phyloP scores from a whole-genome alignment of 352 stramenopile genomes.

The Globisporangium apiculatum region DNA sequence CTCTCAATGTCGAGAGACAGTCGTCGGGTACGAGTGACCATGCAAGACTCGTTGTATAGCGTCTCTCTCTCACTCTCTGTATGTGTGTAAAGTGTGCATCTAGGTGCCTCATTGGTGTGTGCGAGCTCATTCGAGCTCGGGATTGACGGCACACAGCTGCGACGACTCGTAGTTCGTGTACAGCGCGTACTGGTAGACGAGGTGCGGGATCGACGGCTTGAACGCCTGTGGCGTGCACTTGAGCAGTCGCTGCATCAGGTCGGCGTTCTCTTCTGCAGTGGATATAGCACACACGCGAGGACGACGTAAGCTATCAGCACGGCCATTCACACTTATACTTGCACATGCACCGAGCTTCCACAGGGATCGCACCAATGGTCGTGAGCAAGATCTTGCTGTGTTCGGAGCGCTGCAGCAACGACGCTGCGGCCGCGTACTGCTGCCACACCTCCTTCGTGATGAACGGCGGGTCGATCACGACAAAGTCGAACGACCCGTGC shows the following conservation, averaged over 20 bases:
- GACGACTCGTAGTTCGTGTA: constrained; percentile 89
- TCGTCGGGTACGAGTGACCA: too few species aligned
- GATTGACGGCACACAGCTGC: constrained; percentile 53
- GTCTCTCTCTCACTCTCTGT: too few species aligned
- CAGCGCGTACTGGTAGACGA: constrained; percentile 94
- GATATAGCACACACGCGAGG: constrained; percentile 1
- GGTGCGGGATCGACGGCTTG: constrained; percentile 89
- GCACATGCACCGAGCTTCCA: constrained; percentile 5
- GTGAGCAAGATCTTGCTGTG: constrained; percentile 79
- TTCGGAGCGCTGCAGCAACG: constrained; percentile 48
- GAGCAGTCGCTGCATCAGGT: constrained; percentile 84
- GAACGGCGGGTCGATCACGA: constrained; percentile 93
- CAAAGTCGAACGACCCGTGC: constrained; percentile 77
- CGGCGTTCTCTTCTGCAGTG: constrained; percentile 77
- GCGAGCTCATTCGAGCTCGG: constrained; percentile 45
- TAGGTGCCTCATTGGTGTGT: not conserved
- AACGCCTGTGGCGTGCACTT: constrained; percentile 59
- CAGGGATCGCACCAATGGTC: constrained; percentile 63
- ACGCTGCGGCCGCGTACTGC: constrained; percentile 69
- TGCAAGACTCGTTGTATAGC: too few species aligned
- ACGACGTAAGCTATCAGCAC: not conserved
- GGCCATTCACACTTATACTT: not conserved
- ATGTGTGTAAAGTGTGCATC: too few species aligned
- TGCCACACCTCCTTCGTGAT: constrained; percentile 92
- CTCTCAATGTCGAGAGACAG: too few species aligned